These are phyloP conservation scores for Aspergillus sp. DNA, from an alignment of 2,329 filamentous ascomycete genomes.

Conservation along the genomic window DNA sequence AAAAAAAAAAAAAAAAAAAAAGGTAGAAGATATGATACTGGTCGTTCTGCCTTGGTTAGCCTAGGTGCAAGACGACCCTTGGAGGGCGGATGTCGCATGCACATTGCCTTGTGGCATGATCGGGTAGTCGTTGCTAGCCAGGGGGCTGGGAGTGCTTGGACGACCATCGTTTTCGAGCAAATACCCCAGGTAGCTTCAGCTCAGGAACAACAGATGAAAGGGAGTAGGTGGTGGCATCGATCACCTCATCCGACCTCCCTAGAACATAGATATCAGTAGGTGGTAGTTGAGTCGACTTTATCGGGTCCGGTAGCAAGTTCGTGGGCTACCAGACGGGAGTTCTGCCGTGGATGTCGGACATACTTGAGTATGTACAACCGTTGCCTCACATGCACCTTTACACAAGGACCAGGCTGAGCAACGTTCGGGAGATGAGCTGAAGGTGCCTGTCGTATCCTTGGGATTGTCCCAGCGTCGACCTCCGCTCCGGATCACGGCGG, in stretches of 20 bases:
- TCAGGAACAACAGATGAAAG: background rate
- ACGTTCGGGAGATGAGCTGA: background rate
- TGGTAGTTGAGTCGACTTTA: constrained; percentile 6
- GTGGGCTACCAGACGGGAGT: background rate
- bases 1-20: background rate
- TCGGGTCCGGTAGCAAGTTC: background rate
- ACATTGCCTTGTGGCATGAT: constrained; percentile 17
- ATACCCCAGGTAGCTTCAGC: too few species aligned
- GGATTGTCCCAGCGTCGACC: background rate
- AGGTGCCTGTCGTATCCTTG: background rate
- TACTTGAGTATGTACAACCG: constrained; percentile 14
- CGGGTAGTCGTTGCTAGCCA: background rate
- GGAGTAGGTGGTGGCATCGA: background rate
- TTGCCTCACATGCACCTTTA: constrained; percentile 9
- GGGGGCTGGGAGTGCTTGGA: background rate
- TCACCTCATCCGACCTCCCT: background rate
- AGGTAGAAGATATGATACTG: constrained; percentile 17
- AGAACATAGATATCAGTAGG: background rate
- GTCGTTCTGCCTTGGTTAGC: background rate
- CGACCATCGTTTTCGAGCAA: background rate
- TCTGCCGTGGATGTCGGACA: background rate
- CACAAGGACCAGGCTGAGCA: constrained; percentile 1
- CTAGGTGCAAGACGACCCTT: constrained; percentile 7
- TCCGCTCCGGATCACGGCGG: background rate
- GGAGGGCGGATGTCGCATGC: constrained; percentile 15